Base-by-base conservation (phyloP, 257 asterid species). In the Schizonepeta tenuifolia region DNA sequence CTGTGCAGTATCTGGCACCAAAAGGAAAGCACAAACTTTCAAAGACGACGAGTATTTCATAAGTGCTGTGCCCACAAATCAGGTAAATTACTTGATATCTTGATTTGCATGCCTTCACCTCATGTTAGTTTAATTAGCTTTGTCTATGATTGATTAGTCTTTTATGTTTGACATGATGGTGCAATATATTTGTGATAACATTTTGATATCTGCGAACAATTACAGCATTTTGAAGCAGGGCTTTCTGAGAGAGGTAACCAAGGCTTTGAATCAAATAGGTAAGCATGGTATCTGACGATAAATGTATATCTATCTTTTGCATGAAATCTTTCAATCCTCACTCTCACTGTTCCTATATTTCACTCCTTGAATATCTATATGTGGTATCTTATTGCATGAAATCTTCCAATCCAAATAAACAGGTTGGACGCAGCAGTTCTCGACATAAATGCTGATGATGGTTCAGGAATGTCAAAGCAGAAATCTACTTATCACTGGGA, bases 201-300 rank as follows among this genome's bases (percentile, higher is more conserved):
- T 6, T 73, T 72, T 49, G 28, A 26, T 51, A 43, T 36, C 31
- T 68, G 35, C 51, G 31, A 77, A 77, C 76, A 44, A 73, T 84
- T 82, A 73, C 97, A 94, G 98, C 99, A 95, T 89, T 92, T 86
- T 77, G 99, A 95, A 84, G 95, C 97, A 9, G 99, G 99, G 75
- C 96, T 92, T 47, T 75, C 97, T 2, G 88, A 86, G 82, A 83
- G 90, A 77, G 85, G 80, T 56, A 83, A 83, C 78, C 89, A 77
- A 68, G 95, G 96, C 57, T 83, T 88, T 59, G 91, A 83, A 72
- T 70, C 97, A 70, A 90, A 90, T 69, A 95, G 97, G 99, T 88
- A 72, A 69, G 74, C 3, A 65, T 66, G 20, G 50, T 24, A 26
- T 51, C 67, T 44, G 66, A 64, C 28, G 10, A 17, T 47, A 36